Conservation (phyloP, 805 yeast species). For the Zygoascus flipseniorum region DNA sequence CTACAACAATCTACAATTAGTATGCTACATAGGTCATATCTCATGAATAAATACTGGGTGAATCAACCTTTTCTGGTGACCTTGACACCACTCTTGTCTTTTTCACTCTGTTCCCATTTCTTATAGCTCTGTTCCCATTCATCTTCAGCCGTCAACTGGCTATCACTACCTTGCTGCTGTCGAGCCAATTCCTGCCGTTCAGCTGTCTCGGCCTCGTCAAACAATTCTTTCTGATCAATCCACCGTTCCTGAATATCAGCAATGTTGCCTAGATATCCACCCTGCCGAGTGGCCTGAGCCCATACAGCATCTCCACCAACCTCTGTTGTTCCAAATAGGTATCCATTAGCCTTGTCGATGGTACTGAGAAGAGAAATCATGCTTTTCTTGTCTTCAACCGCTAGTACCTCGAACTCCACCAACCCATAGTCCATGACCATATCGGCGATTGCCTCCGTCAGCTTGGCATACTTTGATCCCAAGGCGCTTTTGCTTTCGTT, state of each 20-base stretch:
- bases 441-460: constrained; percentile 74
- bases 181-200: constrained; percentile 34
- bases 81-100: constrained; percentile 20
- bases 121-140: constrained; percentile 62
- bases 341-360: constrained; percentile 90
- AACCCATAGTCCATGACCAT: constrained; percentile 79
- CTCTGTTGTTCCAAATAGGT: constrained; percentile 85
- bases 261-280: constrained; percentile 38
- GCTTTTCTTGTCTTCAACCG: constrained; percentile 84
- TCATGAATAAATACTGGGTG: not conserved
- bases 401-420: constrained; percentile 79
- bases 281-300: constrained; percentile 91
- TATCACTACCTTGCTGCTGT: constrained; percentile 4
- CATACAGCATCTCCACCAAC: constrained; percentile 95
- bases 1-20: too few species aligned
- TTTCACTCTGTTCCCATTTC: constrained; percentile 41
- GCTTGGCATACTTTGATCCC: constrained; percentile 51
- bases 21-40: not conserved
- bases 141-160: constrained; percentile 36
- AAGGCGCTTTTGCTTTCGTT: constrained; percentile 62
- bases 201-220: constrained; percentile 56
- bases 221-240: constrained; percentile 75
- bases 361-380: constrained; percentile 75
- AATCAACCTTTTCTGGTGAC: not conserved
- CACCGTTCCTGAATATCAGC: constrained; percentile 89